Evolutionary conservation across 345 rosid species (phyloP).

Genomic region (Aethionema arabicum): DNA sequence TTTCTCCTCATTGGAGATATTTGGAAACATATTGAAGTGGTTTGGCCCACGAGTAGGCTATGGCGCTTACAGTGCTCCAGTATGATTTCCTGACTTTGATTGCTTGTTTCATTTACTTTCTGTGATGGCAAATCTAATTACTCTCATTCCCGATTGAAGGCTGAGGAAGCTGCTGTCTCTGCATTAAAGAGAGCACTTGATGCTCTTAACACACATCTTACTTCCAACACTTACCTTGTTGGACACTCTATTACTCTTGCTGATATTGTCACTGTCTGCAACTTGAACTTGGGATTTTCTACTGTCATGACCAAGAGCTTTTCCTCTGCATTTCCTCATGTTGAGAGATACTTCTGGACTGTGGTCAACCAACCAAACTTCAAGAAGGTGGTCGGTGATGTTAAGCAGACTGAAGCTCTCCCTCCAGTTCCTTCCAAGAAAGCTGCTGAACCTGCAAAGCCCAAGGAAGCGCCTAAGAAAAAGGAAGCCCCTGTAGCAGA

Average conservation of each 20-base stretch:
- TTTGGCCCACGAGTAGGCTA: slow-evolving; percentile 59
- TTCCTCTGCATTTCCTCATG: slow-evolving; percentile 88
- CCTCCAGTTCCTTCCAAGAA: slow-evolving; percentile 61
- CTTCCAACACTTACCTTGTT: slow-evolving; percentile 81
- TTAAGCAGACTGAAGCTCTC: slow-evolving; percentile 72
- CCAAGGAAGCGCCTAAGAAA: slow-evolving; percentile 71
- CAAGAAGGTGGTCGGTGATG: slow-evolving; percentile 77
- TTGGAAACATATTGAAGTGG: slow-evolving; percentile 57
- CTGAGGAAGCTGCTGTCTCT: slow-evolving; percentile 75
- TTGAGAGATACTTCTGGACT: slow-evolving; percentile 98
- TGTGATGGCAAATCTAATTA: too few species aligned
- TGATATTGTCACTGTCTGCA: slow-evolving; percentile 76
- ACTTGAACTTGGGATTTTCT: slow-evolving; percentile 55
- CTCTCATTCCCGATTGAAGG: slow-evolving; percentile 40
- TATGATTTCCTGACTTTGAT: slow-evolving; percentile 37
- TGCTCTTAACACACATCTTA: slow-evolving; percentile 69
- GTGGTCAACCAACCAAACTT: slow-evolving; percentile 88
- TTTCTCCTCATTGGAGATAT: slow-evolving; percentile 74
- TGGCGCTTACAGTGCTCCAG: slow-evolving; percentile 63
- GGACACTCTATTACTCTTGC: slow-evolving; percentile 91
- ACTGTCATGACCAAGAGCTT: slow-evolving; percentile 68
- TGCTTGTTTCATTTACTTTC: neutral
- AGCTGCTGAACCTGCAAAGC: slow-evolving; percentile 62
- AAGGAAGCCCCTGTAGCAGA: slow-evolving; percentile 53
- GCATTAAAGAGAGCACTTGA: slow-evolving; percentile 75